These are phyloP conservation scores for Aspergillus puulaauensis DNA, from an alignment of 2,329 filamentous ascomycete genomes.

Conservation along the genomic window DNA sequence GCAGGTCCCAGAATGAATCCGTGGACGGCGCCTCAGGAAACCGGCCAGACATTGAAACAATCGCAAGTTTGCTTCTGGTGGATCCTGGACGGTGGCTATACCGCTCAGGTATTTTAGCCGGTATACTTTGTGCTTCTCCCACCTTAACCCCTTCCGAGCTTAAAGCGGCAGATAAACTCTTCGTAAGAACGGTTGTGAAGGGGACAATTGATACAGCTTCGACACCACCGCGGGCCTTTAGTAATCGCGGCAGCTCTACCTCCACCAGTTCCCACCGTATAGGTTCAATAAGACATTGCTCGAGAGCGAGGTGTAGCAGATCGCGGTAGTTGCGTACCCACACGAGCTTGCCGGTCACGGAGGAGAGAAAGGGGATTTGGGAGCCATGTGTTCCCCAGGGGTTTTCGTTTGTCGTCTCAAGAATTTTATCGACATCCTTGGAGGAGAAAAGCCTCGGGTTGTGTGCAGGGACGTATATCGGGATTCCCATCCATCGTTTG, in stretches of 20 bases:
- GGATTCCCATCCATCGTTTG: slow-evolving; percentile 1
- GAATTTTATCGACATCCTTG: background rate
- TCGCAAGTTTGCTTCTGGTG: background rate
- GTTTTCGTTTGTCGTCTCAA: background rate
- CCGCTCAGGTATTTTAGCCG: background rate
- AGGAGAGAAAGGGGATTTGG: slow-evolving; percentile 1
- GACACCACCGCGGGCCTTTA: background rate
- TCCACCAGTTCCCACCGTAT: slow-evolving; percentile 1
- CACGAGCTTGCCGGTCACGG: background rate
- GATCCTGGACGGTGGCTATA: background rate
- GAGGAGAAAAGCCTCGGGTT: background rate
- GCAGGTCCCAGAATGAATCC: slow-evolving; percentile 2
- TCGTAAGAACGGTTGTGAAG: background rate
- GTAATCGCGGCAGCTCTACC: background rate
- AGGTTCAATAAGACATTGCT: background rate
- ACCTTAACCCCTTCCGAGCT: background rate
- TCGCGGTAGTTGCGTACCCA: slow-evolving; percentile 3
- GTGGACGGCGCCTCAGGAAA: background rate
- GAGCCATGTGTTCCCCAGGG: background rate
- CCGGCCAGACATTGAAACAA: slow-evolving; percentile 3
- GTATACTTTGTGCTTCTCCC: background rate
- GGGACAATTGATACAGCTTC: background rate
- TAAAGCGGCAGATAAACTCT: background rate
- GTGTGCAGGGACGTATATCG: slow-evolving; percentile 3
- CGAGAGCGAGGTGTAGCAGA: background rate